These are phyloP conservation scores for Polyporus tsugae DNA, from an alignment of 1,284 basidiomycete species.

Conservation along the genomic window DNA sequence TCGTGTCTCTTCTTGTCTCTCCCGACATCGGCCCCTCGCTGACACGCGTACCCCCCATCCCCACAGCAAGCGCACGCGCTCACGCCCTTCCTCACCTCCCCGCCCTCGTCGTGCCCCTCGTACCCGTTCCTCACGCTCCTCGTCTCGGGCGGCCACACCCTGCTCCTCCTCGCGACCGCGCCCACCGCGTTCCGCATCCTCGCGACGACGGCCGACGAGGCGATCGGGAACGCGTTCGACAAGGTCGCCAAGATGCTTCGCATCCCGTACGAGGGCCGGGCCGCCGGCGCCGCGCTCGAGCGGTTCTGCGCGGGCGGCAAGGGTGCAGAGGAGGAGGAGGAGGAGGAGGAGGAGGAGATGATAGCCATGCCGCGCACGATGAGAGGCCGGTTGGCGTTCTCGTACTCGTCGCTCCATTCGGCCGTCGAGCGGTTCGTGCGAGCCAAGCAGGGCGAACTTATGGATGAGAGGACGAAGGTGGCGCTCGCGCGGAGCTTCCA, in stretches of 20 bases:
- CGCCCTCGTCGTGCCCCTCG: slow-evolving; percentile 55
- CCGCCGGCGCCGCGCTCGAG: slow-evolving; percentile 84
- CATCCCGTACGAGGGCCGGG: slow-evolving; percentile 67
- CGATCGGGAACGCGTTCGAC: slow-evolving; percentile 83
- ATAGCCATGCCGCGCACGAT: slow-evolving; percentile 57
- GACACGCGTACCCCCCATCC: slow-evolving; percentile 2
- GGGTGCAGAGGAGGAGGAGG: slow-evolving; percentile 35
- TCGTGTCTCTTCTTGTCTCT: background rate
- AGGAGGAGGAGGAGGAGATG: slow-evolving; percentile 19
- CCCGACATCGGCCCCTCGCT: background rate
- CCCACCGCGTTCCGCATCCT: slow-evolving; percentile 71
- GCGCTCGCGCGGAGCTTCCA: slow-evolving; percentile 80
- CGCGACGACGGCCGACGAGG: slow-evolving; percentile 79
- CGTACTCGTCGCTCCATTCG: slow-evolving; percentile 79
- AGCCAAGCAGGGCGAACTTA: slow-evolving; percentile 45
- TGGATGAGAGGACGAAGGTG: slow-evolving; percentile 46
- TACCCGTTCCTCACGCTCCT: slow-evolving; percentile 92
- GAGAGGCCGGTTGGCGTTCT: slow-evolving; percentile 69
- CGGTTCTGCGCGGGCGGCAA: slow-evolving; percentile 57
- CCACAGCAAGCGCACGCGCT: slow-evolving; percentile 92
- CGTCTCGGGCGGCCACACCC: slow-evolving; percentile 91
- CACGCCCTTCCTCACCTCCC: slow-evolving; percentile 80
- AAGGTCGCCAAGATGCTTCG: slow-evolving; percentile 77
- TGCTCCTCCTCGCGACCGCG: slow-evolving; percentile 80
- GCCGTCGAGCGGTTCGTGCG: slow-evolving; percentile 63